Percentiles rank a stretch among this genome's conserved stretches.
phyloP scores from a whole-genome alignment of 306 rosid genomes.

The Geum urbanum region DNA sequence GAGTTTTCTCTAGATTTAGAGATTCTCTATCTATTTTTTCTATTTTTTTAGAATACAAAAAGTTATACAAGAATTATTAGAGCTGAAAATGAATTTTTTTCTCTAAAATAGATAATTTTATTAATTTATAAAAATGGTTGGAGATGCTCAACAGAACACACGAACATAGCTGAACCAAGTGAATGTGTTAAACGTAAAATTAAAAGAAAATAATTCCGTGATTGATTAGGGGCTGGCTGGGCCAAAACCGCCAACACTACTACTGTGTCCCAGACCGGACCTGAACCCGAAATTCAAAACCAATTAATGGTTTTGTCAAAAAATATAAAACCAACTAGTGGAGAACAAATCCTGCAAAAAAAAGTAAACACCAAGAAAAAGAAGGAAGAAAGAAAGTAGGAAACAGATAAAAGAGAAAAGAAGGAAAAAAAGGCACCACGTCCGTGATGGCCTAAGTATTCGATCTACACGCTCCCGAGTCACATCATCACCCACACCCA shows the following conservation, averaged over 20 bases:
- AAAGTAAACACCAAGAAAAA: constrained; percentile 34
- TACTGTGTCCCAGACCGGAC: constrained; percentile 42
- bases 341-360: constrained; percentile 9
- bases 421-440: constrained; percentile 36
- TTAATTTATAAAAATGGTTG: too few relatives aligned
- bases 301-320: too few relatives aligned
- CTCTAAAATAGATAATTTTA: too few relatives aligned
- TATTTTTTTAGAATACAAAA: too few relatives aligned
- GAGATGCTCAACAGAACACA: too few relatives aligned
- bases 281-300: constrained; percentile 40
- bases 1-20: too few relatives aligned
- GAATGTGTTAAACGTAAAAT: background rate
- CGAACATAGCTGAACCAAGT: constrained; percentile 35
- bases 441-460: constrained; percentile 58
- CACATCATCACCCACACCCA: constrained; percentile 46
- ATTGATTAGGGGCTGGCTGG: constrained; percentile 44
- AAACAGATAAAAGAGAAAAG: constrained; percentile 5
- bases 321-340: constrained; percentile 16
- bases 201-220: constrained; percentile 30
- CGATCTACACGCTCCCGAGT: constrained; percentile 74
- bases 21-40: too few relatives aligned
- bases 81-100: too few relatives aligned
- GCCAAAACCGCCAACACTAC: constrained; percentile 16
- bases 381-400: too few relatives aligned
- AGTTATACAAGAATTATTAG: too few relatives aligned